phyloP scores from a whole-genome alignment of 2,329 filamentous ascomycete genomes.

The Trichoderma hamatum region DNA sequence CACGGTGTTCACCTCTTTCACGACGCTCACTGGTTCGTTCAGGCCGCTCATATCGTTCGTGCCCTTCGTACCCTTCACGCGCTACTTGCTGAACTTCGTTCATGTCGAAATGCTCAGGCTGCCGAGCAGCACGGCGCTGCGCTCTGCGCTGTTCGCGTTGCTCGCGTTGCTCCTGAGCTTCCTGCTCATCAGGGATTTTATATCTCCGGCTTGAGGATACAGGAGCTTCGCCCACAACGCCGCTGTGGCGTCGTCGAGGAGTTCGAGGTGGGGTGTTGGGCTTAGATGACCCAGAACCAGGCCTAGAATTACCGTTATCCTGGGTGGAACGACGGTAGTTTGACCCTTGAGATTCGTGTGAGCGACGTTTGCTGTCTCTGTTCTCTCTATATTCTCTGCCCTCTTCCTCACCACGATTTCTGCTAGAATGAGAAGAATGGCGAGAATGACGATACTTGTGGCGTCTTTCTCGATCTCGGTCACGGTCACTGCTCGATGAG shows the following conservation, averaged over 20 bases:
- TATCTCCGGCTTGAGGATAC: constrained; percentile 40
- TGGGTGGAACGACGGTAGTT: constrained; percentile 43
- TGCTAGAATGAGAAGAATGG: constrained; percentile 39
- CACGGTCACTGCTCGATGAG: constrained; percentile 43
- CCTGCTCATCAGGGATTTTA: constrained; percentile 54
- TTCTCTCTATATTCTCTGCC: constrained; percentile 36
- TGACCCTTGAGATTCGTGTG: constrained; percentile 33
- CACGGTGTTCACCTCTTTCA: constrained; percentile 3
- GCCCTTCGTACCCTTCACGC: constrained; percentile 3
- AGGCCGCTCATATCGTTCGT: constrained; percentile 12
- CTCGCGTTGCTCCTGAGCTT: constrained; percentile 49
- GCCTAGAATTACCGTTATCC: constrained; percentile 40
- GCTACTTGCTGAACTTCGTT: constrained; percentile 7
- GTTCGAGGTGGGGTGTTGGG: constrained; percentile 43
- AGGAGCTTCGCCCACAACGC: constrained; percentile 48
- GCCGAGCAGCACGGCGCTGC: constrained; percentile 32
- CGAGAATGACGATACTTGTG: constrained; percentile 48
- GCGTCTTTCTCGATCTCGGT: constrained; percentile 46
- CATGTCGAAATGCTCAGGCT: constrained; percentile 19
- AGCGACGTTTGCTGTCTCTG: constrained; percentile 37
- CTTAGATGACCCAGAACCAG: constrained; percentile 32
- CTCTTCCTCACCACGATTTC: constrained; percentile 40
- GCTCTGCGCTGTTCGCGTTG: constrained; percentile 32
- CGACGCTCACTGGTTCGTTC: constrained; percentile 8
- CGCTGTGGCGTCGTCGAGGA: constrained; percentile 52